These are phyloP conservation scores for Dioscorea dumetorum DNA, from an alignment of 106 monocot genomes.

Conservation along the genomic window DNA sequence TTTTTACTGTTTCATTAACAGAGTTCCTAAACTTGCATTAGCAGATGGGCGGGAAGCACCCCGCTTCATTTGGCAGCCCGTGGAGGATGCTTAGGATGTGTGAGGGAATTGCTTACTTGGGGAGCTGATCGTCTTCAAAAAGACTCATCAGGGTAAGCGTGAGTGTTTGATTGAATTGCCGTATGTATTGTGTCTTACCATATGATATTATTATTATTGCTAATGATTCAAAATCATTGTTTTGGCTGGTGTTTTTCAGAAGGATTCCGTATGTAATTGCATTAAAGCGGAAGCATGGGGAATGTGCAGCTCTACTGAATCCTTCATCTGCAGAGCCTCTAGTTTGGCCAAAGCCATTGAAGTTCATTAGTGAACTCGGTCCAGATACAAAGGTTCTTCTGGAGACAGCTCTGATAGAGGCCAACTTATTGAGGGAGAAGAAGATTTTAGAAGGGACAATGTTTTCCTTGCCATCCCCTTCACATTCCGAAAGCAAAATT, in stretches of 20 bases:
- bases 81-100: conserved; percentile 74
- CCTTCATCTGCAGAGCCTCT: conserved; percentile 19
- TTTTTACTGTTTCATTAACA: neutral
- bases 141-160: conserved; percentile 76
- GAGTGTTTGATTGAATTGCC: neutral
- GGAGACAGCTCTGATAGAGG: conserved; percentile 13
- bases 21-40: neutral
- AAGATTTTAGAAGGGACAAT: conserved; percentile 2
- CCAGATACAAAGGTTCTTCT: conserved; percentile 14
- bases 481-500: conserved; percentile 3
- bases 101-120: conserved; percentile 89
- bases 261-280: conserved; percentile 14
- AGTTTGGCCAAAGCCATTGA: conserved; percentile 15
- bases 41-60: conserved; percentile 81
- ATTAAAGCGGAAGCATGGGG: conserved; percentile 11
- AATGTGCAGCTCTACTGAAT: conserved; percentile 13
- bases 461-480: conserved; percentile 5
- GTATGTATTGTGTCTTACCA: no score
- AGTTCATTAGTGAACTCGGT: conserved; percentile 13
- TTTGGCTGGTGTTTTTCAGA: neutral
- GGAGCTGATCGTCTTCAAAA: conserved; percentile 87
- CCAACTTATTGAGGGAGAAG: conserved; percentile 15
- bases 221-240: no score
- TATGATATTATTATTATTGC: no score
- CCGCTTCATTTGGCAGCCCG: conserved; percentile 89